phyloP scores from a whole-genome alignment of 2,329 filamentous ascomycete genomes.

The Aspergillus bombycis region DNA sequence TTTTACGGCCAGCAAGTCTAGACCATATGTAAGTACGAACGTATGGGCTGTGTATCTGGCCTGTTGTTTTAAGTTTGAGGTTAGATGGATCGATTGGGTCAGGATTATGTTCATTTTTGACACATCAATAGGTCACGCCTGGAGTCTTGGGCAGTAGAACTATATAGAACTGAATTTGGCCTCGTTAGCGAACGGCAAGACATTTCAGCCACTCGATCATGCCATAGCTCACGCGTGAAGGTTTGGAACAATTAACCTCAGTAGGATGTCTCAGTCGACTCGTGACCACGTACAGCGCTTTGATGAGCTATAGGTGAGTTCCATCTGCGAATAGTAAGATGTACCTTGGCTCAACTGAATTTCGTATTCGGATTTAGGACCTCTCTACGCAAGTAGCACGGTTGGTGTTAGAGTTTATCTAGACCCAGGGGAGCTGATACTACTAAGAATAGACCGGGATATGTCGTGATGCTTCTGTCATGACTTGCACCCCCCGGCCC shows the following conservation, averaged over 20 bases:
- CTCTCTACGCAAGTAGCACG: neutral
- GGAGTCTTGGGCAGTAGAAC: neutral
- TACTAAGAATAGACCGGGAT: fast-evolving
- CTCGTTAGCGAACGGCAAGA: too few species aligned
- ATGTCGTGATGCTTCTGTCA: neutral
- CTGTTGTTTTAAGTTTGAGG: neutral
- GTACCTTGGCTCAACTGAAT: neutral
- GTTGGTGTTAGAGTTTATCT: neutral
- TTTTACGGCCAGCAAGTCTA: neutral
- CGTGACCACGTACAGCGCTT: neutral
- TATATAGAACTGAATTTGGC: neutral
- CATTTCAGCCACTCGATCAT: neutral
- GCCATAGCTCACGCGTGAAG: neutral
- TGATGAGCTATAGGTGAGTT: neutral
- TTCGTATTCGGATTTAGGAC: neutral
- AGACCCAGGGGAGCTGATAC: neutral
- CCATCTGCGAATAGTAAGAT: neutral
- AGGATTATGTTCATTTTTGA: neutral
- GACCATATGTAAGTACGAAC: neutral
- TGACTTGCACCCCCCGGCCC: too few species aligned
- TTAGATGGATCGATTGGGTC: neutral
- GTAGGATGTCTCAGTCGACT: too few species aligned
- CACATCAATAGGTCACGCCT: neutral
- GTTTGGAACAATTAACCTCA: too few species aligned
- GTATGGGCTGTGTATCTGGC: neutral